Evolutionary conservation across 345 rosid species (phyloP).

Genomic region (Eutrema yunnanense): DNA sequence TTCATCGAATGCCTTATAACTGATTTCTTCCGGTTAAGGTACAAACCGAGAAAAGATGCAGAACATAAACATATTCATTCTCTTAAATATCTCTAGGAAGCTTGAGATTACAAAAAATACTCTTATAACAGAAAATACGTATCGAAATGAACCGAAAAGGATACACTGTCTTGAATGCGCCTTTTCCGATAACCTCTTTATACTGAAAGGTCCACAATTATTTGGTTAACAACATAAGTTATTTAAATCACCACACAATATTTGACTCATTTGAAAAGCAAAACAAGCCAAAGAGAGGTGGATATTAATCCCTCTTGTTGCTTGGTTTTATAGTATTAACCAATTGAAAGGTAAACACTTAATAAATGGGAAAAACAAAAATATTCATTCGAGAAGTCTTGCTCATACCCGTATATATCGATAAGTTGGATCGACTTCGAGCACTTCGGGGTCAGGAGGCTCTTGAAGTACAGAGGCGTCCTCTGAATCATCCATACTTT

Average conservation of each 20-base stretch:
- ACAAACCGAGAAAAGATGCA: constrained; percentile 5
- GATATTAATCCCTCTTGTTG: neutral
- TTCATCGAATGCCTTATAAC: constrained; percentile 94
- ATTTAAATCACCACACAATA: neutral
- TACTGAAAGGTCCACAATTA: constrained; percentile 41
- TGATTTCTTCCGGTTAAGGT: constrained; percentile 35
- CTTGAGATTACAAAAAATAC: neutral
- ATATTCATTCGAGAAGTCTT: neutral
- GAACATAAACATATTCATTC: neutral
- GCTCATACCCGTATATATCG: constrained; percentile 53
- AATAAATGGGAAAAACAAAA: too few species aligned
- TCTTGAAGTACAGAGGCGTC: constrained; percentile 39
- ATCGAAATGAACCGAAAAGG: constrained; percentile 19
- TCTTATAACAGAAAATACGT: neutral
- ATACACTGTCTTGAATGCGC: constrained; percentile 86
- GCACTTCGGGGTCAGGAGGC: constrained; percentile 59
- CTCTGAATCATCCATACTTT: constrained; percentile 35
- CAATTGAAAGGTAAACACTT: neutral
- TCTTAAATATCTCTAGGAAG: neutral
- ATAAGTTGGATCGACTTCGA: constrained; percentile 62
- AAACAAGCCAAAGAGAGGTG: neutral
- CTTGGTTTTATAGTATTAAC: neutral
- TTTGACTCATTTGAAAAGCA: neutral
- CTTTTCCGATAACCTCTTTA: constrained; percentile 64
- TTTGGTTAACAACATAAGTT: constrained; percentile 1